phyloP scores from a whole-genome alignment of 129 eudicot genomes.

The Calendula officinalis region DNA sequence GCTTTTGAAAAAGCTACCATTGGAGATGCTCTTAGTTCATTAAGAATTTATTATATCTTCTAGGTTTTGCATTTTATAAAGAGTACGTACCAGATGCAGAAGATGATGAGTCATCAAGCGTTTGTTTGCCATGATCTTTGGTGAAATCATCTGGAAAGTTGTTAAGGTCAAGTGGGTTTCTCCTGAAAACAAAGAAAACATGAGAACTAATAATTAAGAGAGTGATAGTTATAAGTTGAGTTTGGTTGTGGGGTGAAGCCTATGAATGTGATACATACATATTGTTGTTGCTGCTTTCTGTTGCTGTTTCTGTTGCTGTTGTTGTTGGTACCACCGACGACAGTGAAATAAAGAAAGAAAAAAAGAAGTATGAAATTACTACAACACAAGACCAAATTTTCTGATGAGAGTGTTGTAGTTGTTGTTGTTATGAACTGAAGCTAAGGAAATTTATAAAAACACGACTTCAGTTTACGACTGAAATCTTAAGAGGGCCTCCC shows the following conservation, averaged over 20 bases:
- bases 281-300: not conserved
- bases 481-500: slow-evolving; percentile 11
- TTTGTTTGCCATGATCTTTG: slow-evolving; percentile 56
- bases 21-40: too few species aligned
- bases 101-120: slow-evolving; percentile 68
- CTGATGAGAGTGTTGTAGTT: slow-evolving; percentile 34
- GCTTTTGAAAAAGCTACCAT: too few species aligned
- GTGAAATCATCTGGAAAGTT: slow-evolving; percentile 85
- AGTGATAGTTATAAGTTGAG: slow-evolving; percentile 19
- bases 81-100: slow-evolving; percentile 49
- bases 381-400: slow-evolving; percentile 20
- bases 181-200: slow-evolving; percentile 51
- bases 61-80: slow-evolving; percentile 33
- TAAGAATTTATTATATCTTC: not conserved
- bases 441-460: slow-evolving; percentile 35
- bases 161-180: slow-evolving; percentile 91
- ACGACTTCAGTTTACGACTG: slow-evolving; percentile 59
- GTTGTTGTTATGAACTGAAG: slow-evolving; percentile 31
- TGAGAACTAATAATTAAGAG: slow-evolving; percentile 17
- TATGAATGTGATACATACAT: slow-evolving; percentile 24
- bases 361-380: not conserved
- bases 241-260: slow-evolving; percentile 29
- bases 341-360: slow-evolving; percentile 38
- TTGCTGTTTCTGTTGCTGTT: not conserved
- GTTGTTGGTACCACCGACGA: slow-evolving; percentile 43